Conservation (phyloP, 2,329 filamentous ascomycete species). For the Pestalotiopsis sp. region DNA sequence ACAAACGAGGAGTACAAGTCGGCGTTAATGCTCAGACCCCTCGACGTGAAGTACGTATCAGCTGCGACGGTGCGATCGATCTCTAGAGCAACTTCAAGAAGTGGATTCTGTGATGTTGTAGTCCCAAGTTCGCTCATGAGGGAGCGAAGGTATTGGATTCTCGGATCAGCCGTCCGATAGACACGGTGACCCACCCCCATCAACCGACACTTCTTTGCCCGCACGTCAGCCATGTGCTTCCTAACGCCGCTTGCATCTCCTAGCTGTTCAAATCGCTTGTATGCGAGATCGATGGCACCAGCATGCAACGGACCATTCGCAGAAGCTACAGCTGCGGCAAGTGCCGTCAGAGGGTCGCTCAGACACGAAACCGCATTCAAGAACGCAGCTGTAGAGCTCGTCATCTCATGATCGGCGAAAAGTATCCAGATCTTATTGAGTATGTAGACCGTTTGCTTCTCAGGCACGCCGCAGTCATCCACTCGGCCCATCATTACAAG, state of each 20-base stretch:
- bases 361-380: slow-evolving; percentile 23
- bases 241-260: background rate
- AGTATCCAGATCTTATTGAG: slow-evolving; percentile 21
- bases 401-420: slow-evolving; percentile 25
- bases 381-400: slow-evolving; percentile 22
- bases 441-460: slow-evolving; percentile 18
- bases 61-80: background rate
- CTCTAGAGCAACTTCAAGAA: background rate
- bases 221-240: background rate
- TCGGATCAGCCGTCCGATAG: background rate
- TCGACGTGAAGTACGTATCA: background rate
- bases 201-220: background rate
- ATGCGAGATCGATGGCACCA: slow-evolving; percentile 25
- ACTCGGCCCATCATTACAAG: slow-evolving; percentile 24
- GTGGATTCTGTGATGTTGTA: background rate
- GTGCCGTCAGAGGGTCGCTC: slow-evolving; percentile 20
- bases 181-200: background rate
- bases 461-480: slow-evolving; percentile 19
- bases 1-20: background rate
- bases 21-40: background rate
- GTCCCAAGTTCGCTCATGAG: background rate
- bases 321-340: slow-evolving; percentile 20
- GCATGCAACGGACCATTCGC: slow-evolving; percentile 23
- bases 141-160: background rate
- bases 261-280: slow-evolving; percentile 22